A percentile compares a stretch with the other conserved stretches of the same genome.
These are phyloP conservation scores for Platanus orientalis DNA, from an alignment of 164 flowering plant species.

Conservation along the genomic window DNA sequence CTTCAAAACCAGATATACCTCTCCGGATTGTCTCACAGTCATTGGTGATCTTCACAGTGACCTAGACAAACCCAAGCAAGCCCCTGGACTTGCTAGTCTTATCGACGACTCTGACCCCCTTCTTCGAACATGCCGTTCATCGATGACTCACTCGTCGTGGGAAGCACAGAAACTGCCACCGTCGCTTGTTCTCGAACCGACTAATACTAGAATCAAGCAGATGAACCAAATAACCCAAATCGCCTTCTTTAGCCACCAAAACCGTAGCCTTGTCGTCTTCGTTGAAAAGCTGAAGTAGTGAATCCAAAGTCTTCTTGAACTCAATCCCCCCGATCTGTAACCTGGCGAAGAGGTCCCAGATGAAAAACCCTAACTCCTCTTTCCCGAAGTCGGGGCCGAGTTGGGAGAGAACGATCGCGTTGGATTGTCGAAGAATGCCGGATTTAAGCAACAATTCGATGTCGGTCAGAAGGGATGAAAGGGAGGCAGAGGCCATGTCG, in stretches of 20 bases:
- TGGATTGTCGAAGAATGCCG: conserved; percentile 59
- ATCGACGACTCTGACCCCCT: no score
- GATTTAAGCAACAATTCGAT: no score
- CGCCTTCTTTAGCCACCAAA: conserved; percentile 56
- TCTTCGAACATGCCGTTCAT: conserved; percentile 54
- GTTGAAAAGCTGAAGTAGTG: conserved; percentile 45
- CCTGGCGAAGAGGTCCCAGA: conserved; percentile 66
- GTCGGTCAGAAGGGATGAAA: conserved; percentile 50
- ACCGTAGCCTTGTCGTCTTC: conserved; percentile 44
- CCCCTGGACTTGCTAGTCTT: no score
- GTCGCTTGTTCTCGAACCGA: conserved; percentile 53
- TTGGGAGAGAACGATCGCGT: conserved; percentile 67
- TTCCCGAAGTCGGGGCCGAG: conserved; percentile 44
- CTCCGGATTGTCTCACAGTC: no score
- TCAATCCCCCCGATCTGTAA: no score
- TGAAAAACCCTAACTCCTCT: conserved; percentile 51
- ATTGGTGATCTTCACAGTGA: no score
- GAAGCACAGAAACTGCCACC: conserved; percentile 44
- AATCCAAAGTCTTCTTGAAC: conserved; percentile 65
- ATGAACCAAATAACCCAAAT: conserved; percentile 46
- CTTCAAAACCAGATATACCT: no score
- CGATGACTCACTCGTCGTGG: conserved; percentile 36
- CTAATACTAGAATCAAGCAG: conserved; percentile 44
- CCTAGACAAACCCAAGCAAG: no score
- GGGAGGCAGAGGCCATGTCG: conserved; percentile 55